Conservation (phyloP, 2,329 filamentous ascomycete species). For the Fusarium sp. region DNA sequence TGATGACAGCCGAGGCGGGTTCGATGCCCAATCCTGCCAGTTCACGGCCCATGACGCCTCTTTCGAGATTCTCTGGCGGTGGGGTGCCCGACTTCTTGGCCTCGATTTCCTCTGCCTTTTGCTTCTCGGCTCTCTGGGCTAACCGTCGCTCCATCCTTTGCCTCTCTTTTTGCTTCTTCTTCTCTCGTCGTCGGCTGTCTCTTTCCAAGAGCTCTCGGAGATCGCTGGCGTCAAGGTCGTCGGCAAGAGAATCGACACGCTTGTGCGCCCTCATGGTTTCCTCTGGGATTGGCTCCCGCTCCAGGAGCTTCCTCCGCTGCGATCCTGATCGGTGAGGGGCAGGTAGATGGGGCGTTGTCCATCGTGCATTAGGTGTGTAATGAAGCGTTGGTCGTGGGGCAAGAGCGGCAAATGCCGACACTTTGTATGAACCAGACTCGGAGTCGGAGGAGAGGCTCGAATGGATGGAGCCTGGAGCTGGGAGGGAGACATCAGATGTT, state of each 20-base stretch:
- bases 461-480: slow-evolving; percentile 80
- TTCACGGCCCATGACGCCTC: slow-evolving; percentile 74
- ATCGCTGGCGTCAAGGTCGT: slow-evolving; percentile 87
- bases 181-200: slow-evolving; percentile 84
- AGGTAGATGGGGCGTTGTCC: slow-evolving; percentile 63
- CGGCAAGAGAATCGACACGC: slow-evolving; percentile 80
- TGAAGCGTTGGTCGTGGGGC: slow-evolving; percentile 88
- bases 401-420: slow-evolving; percentile 85
- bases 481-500: slow-evolving; percentile 82
- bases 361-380: slow-evolving; percentile 77
- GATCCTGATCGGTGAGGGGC: slow-evolving; percentile 66
- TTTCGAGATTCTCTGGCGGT: slow-evolving; percentile 71
- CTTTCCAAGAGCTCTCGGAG: slow-evolving; percentile 92
- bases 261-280: slow-evolving; percentile 74
- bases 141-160: slow-evolving; percentile 77
- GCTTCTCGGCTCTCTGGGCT: slow-evolving; percentile 77
- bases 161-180: slow-evolving; percentile 78
- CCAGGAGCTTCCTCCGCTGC: slow-evolving; percentile 66
- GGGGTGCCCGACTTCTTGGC: slow-evolving; percentile 66
- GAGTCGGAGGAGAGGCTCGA: slow-evolving; percentile 83
- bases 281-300: slow-evolving; percentile 71
- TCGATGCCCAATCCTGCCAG: slow-evolving; percentile 71
- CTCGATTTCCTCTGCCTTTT: slow-evolving; percentile 71
- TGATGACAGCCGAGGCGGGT: slow-evolving; percentile 68
- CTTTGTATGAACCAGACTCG: slow-evolving; percentile 81